Base-by-base conservation (phyloP, 1,139 yeast genomes). In the Yamadazyma dendronema region DNA sequence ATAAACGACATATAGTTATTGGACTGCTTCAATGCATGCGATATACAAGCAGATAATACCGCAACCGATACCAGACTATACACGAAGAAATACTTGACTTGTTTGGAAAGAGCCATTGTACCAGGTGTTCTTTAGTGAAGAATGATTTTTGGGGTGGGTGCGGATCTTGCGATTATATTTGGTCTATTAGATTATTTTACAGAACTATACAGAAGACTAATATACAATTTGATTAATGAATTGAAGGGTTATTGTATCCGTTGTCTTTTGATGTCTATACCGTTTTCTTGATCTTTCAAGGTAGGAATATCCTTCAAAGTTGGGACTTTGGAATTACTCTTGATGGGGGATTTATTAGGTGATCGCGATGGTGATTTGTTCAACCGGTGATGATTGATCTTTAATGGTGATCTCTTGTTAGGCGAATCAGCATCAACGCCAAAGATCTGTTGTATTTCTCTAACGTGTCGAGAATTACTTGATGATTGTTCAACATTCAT, bases 1-100 rank as follows among this genome's bases (percentile, higher is more conserved):
- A 63, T 38, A 30, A 65, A 56, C 24, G 61, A 56, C 30, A 56
- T 52, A 40, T 51, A 54, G 40, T 62, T 61, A 33, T 53, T 52
- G 17, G 70, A 49, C n/a, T 44, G 48, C 6, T 47, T 39, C 23
- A 59, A 45, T 2, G 70, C 58, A 37, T 57, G 58, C 26, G 49
- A 43, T 2, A 61, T 38, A 19, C 6, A 19, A 56, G 60, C 59
- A 11, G 53, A 48, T 35, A 64, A 48, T 17, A 56, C 50, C 2
- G 42, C 52, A 11, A 54, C 43, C 4, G 71, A 56, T 11, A 58
- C 36, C 4, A 51, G 39, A 8, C 59, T 41, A 42, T 65, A 66
- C 4, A 51, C 54, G n/a, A 56, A 28, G 22, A 59, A 47, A 48
- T 62, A 64, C 37, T 45, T 31, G 21, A 36, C 11, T 39, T 47